A percentile compares a stretch with the other conserved stretches of the same genome.
These are phyloP conservation scores for Globisporangium apiculatum DNA, from an alignment of 352 stramenopile genomes.

Conservation along the genomic window DNA sequence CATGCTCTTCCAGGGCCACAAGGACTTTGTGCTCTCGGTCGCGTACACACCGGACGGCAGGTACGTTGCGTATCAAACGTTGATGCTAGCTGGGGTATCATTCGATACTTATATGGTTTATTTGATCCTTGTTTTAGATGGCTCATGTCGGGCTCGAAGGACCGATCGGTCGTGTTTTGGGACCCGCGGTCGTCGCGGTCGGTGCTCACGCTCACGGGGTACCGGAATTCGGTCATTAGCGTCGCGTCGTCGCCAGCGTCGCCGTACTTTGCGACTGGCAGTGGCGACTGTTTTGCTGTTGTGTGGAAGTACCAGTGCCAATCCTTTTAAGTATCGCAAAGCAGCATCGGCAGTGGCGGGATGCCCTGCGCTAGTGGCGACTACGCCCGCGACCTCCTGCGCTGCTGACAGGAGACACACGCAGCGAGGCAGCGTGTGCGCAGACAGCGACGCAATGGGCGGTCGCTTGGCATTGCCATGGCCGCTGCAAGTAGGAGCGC, in stretches of 20 bases:
- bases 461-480: too few relatives aligned
- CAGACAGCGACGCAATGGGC: too few relatives aligned
- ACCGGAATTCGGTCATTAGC: conserved; percentile 86
- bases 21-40: conserved; percentile 82
- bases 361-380: too few relatives aligned
- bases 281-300: conserved; percentile 77
- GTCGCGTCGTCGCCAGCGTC: conserved; percentile 77
- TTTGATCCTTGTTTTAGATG: conserved; percentile 35
- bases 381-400: too few relatives aligned
- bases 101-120: conserved; percentile 4
- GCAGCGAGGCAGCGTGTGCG: too few relatives aligned
- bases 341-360: not conserved
- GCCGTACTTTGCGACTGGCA: conserved; percentile 82
- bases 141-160: conserved; percentile 85
- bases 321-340: conserved; percentile 60
- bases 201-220: conserved; percentile 75
- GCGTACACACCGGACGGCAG: conserved; percentile 84
- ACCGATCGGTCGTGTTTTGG: conserved; percentile 85
- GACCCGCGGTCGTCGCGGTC: conserved; percentile 76
- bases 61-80: conserved; percentile 24
- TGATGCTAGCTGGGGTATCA: not conserved
- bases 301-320: conserved; percentile 87
- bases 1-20: conserved; percentile 87
- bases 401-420: too few relatives aligned
- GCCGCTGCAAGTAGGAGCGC: too few relatives aligned